Evolutionary conservation across 75 land plant genomes (phyloP), one percentile per base, ranked within the genome.

Genomic region (Gnetum montanum): DNA sequence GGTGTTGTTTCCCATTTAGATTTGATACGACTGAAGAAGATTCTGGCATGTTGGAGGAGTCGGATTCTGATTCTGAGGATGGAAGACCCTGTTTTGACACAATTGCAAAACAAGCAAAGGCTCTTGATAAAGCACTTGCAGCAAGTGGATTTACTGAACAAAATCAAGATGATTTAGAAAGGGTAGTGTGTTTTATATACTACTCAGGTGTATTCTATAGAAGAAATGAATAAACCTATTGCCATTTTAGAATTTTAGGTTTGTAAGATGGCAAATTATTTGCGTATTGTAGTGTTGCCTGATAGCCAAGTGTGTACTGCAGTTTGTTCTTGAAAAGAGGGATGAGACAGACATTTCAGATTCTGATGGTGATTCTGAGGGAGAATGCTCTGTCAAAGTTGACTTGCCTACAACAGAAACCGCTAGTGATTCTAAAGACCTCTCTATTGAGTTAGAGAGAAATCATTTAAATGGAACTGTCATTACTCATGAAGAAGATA

Each of bases 71-170:
- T 3, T 37, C 40, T 11, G 75, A 82, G 52, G 86, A 71, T 33
- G 58, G 57, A 60, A 69, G 92, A 68, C 88, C 83, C 3, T 68
- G 59, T 34, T 95, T 95, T 67, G 71, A 78, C 38, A 69, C 77
- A 26, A 78, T 95, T 36, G 67, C 69, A 7, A 80, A 74, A 61
- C 36, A 34, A 23, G 37, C 69, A 43, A 81, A 73, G 19, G 56
- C 62, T 49, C 54, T 95, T 18, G 99, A 90, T 58, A 86, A 86
- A 57, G 95, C 84, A 64, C 80, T 95, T 59, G 87, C 79, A 66
- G 92, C 96, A 33, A 95, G 99, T 83, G 99, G 96, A 13, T 95
- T 95, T 53, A 81, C 97, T 24, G 58, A 55, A 45, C 77, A 77
- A 49, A 73, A 86, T 44, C 92, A 90, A 43, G 79, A 86, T 49